phyloP scores from a whole-genome alignment of 1,139 yeast genomes.

The Lodderomyces theae region DNA sequence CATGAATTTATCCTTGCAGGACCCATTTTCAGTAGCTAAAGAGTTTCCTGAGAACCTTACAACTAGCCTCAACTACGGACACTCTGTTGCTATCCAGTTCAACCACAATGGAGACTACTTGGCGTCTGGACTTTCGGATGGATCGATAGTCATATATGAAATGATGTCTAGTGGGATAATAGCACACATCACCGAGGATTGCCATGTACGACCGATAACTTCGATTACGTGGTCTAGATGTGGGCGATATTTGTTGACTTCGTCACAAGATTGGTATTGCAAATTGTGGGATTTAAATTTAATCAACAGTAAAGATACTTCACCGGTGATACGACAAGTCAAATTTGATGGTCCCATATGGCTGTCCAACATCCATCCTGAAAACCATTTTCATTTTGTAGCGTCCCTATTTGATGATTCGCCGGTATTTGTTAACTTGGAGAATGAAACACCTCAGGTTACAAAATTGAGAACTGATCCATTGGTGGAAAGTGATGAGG shows the following conservation, averaged over 20 bases:
- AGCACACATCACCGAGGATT: constrained; percentile 50
- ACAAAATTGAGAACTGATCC: constrained; percentile 29
- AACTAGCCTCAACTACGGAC: constrained; percentile 63
- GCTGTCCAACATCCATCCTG: constrained; percentile 64
- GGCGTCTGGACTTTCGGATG: constrained; percentile 83
- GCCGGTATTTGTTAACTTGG: constrained; percentile 54
- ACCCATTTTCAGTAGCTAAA: constrained; percentile 88
- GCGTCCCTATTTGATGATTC: constrained; percentile 53
- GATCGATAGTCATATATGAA: constrained; percentile 76
- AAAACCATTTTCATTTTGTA: constrained; percentile 38
- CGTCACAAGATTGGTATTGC: constrained; percentile 85
- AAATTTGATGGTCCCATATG: constrained; percentile 70
- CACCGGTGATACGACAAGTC: constrained; percentile 40
- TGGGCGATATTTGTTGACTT: constrained; percentile 67
- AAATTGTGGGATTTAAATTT: constrained; percentile 74
- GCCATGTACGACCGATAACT: constrained; percentile 73
- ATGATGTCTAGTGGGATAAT: constrained; percentile 56
- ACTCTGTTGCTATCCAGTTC: constrained; percentile 71
- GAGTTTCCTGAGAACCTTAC: constrained; percentile 87
- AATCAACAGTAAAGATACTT: constrained; percentile 1
- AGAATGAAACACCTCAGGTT: constrained; percentile 29
- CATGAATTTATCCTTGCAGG: constrained; percentile 87
- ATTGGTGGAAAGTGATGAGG: constrained; percentile 4
- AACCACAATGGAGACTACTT: constrained; percentile 80
- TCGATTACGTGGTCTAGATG: constrained; percentile 75